Percentiles rank a stretch among this genome's conserved stretches.
Conservation (phyloP, 352 stramenopile species). For the Phytopythium oedochilum region DNA sequence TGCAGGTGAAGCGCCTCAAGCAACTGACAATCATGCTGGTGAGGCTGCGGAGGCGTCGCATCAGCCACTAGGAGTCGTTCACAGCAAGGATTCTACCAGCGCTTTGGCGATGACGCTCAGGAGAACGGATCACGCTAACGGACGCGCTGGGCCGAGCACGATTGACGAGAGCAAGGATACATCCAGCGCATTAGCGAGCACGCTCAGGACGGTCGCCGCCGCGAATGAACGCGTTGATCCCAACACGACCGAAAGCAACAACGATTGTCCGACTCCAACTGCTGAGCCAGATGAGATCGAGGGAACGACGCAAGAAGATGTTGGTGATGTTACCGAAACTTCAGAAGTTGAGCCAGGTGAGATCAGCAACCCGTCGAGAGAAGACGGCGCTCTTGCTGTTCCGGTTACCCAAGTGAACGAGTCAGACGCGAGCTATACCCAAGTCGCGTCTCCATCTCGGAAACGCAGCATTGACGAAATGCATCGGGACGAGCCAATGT, state of each 20-base stretch:
- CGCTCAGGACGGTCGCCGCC: no score
- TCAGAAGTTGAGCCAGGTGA: no score
- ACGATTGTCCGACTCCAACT: not conserved
- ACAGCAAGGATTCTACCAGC: not conserved
- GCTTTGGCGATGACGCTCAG: not conserved
- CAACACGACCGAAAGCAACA: no score
- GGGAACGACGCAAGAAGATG: not conserved
- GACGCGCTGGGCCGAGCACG: not conserved
- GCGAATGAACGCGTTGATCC: no score
- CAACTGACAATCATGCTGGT: not conserved
- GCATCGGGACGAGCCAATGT: no score
- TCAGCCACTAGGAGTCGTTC: no score
- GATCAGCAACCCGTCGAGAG: not conserved
- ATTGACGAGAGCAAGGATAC: not conserved
- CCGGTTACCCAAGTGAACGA: no score
- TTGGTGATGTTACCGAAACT: no score
- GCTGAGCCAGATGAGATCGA: not conserved
- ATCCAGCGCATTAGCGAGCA: no score
- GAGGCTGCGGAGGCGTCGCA: not conserved
- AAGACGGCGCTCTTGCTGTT: no score
- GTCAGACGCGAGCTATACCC: not conserved
- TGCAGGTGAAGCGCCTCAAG: not conserved
- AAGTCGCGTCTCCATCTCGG: not conserved
- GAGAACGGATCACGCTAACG: not conserved
- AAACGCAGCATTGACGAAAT: slow-evolving; percentile 1